Evolutionary conservation across 331 rosid species (phyloP).

Genomic region (Spiraea crenata): DNA sequence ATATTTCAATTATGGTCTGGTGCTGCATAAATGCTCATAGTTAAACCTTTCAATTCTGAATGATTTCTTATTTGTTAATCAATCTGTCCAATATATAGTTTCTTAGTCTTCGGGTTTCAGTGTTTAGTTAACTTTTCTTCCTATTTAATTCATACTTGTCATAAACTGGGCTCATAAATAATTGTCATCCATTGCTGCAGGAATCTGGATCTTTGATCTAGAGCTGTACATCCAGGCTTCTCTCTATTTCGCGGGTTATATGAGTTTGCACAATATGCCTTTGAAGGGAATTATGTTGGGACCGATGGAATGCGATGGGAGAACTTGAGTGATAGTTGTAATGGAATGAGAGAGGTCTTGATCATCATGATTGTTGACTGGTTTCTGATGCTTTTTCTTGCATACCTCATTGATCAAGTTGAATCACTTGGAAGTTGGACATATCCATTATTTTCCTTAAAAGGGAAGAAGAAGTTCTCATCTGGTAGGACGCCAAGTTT

Average conservation of each 20-base stretch:
- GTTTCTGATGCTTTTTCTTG: conserved; percentile 45
- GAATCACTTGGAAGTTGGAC: conserved; percentile 40
- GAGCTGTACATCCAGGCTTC: conserved; percentile 76
- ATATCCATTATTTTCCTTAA: conserved; percentile 44
- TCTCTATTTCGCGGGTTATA: conserved; percentile 62
- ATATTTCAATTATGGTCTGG: no score
- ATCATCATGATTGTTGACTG: conserved; percentile 67
- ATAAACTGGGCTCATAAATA: no score
- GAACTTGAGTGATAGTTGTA: conserved; percentile 38
- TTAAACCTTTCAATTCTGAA: no score
- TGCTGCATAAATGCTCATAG: no score
- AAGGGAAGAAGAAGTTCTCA: conserved; percentile 26
- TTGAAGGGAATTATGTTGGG: conserved; percentile 25
- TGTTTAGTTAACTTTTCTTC: not conserved
- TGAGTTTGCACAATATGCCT: conserved; percentile 48
- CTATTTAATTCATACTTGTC: not conserved
- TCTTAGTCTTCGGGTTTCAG: not conserved
- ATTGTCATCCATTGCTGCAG: conserved; percentile 17
- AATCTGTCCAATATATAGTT: no score
- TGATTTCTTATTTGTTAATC: no score
- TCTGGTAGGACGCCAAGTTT: conserved; percentile 19
- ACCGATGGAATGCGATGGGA: conserved; percentile 60
- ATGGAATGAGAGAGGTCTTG: conserved; percentile 64
- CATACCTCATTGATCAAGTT: conserved; percentile 52
- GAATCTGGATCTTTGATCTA: conserved; percentile 43